phyloP scores from a whole-genome alignment of 371 early-diverging fungal genomes.

The Blyttiomyces sp. region DNA sequence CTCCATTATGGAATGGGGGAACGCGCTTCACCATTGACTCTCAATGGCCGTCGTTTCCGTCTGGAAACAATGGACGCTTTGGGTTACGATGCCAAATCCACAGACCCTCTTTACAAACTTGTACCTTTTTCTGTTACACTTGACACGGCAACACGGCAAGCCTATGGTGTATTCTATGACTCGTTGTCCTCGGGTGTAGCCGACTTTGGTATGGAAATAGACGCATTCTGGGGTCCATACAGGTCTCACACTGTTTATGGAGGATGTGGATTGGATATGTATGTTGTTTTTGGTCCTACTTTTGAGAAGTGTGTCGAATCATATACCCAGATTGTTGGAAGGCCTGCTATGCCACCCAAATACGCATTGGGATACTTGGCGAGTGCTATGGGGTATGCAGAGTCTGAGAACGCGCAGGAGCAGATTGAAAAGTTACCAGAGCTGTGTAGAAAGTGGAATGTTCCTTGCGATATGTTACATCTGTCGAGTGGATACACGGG shows the following conservation, averaged over 20 bases:
- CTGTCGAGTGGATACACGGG: conserved; percentile 59
- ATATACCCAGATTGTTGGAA: conserved; percentile 43
- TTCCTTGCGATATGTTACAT: conserved; percentile 64
- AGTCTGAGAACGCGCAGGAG: conserved; percentile 53
- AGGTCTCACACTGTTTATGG: conserved; percentile 9
- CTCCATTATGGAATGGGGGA: conserved; percentile 51
- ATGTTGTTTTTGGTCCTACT: conserved; percentile 53
- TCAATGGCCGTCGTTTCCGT: conserved; percentile 49
- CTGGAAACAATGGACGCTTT: conserved; percentile 53
- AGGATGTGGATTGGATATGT: conserved; percentile 47
- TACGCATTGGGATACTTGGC: conserved; percentile 61
- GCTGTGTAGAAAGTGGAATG: conserved; percentile 39
- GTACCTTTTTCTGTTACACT: conserved; percentile 52
- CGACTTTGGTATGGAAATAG: conserved; percentile 48
- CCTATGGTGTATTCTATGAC: conserved; percentile 59
- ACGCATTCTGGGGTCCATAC: conserved; percentile 58
- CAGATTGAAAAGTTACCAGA: conserved; percentile 44
- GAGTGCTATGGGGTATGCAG: conserved; percentile 62
- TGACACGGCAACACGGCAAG: conserved; percentile 29
- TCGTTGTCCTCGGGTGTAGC: conserved; percentile 40
- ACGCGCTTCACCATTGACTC: conserved; percentile 44
- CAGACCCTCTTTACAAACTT: conserved; percentile 63
- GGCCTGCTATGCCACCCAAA: conserved; percentile 51
- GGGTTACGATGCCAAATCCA: conserved; percentile 54
- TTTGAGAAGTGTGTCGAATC: conserved; percentile 39